Conservation (phyloP, 805 yeast genomes). For the Millerozyma acaciae region DNA sequence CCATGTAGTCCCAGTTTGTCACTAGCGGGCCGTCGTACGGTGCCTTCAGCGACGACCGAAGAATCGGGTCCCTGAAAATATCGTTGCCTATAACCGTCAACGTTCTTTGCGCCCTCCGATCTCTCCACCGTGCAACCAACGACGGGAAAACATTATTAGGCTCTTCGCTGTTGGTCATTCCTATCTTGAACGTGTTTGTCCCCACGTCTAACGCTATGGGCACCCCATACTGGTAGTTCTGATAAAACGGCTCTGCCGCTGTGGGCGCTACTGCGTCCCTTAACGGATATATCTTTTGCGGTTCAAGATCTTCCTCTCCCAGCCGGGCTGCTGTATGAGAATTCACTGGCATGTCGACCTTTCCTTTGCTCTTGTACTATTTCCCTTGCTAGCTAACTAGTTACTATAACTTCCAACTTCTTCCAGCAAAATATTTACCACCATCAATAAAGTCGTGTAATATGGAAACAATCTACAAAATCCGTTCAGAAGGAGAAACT, state of each 20-base stretch:
- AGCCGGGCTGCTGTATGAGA: too few species aligned
- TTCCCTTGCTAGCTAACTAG: too few species aligned
- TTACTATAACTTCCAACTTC: too few species aligned
- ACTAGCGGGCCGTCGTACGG: constrained; percentile 87
- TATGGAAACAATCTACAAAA: background rate
- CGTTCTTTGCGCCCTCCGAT: constrained; percentile 59
- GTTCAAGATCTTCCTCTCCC: constrained; percentile 27
- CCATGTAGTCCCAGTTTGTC: constrained; percentile 91
- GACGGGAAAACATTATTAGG: constrained; percentile 71
- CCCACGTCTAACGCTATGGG: constrained; percentile 94
- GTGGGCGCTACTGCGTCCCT: constrained; percentile 37
- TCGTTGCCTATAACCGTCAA: constrained; percentile 83
- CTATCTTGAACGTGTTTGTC: constrained; percentile 54
- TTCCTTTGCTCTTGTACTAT: background rate
- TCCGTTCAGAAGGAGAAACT: background rate
- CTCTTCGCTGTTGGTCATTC: constrained; percentile 42
- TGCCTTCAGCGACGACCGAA: constrained; percentile 63
- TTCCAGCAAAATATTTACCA: too few species aligned
- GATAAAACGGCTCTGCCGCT: constrained; percentile 44
- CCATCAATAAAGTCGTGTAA: constrained; percentile 2
- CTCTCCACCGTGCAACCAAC: constrained; percentile 69
- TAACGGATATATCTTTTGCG: constrained; percentile 40
- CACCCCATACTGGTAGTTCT: constrained; percentile 45
- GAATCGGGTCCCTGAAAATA: constrained; percentile 62
- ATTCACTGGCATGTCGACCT: background rate